Evolutionary conservation across 2,329 filamentous ascomycete species (phyloP), one percentile per base, ranked within the genome.

Genomic region (Chaetothyriales sp.): DNA sequence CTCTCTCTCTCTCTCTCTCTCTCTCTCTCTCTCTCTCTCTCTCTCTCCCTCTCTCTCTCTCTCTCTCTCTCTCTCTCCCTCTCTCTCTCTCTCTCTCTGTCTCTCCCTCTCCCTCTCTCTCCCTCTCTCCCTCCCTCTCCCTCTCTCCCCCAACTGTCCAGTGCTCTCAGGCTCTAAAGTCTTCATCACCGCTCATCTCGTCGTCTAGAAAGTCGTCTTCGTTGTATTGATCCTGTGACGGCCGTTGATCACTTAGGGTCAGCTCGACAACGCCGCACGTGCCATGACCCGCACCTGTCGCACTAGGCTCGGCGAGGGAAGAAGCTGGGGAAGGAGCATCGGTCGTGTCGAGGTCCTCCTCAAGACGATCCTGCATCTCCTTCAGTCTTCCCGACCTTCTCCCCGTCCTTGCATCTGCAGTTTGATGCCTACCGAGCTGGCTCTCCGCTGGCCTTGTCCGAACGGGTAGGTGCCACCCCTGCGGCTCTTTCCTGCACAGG

Each of bases 171-270:
- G 33, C 33, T 40, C 33, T 40, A 40, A 40, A 47, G 18, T 82
- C 79, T 53, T 80, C 78, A 60, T 83, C 57, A 43, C 55, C 58
- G 61, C 77, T 80, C 1, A 68, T 65, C 60, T 82, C 79, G 19
- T 72, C 73, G 57, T 82, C 78, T 1, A 81, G 68, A 56, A 83
- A 82, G 58, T 83, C 77, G 28, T 68, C 70, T 56, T 81, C 79
- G 22, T 72, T 75, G 59, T 73, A 78, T 45, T 80, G 74, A 44
- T 73, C 71, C 53, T 82, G 78, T 3, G 73, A 71, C 1, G 80
- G 80, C 5, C 80, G 73, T 57, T 77, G 73, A 58, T 82, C 82
- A 60, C 82, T 79, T 50, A 83, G 79, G 22, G 73, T 71, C 48
- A 83, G 72, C 44, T 75, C 71, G 9, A 83, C 78, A 8, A 74